Base-by-base conservation (phyloP, 495 filamentous ascomycete species). In the Aspergillus carlsbadensis region DNA sequence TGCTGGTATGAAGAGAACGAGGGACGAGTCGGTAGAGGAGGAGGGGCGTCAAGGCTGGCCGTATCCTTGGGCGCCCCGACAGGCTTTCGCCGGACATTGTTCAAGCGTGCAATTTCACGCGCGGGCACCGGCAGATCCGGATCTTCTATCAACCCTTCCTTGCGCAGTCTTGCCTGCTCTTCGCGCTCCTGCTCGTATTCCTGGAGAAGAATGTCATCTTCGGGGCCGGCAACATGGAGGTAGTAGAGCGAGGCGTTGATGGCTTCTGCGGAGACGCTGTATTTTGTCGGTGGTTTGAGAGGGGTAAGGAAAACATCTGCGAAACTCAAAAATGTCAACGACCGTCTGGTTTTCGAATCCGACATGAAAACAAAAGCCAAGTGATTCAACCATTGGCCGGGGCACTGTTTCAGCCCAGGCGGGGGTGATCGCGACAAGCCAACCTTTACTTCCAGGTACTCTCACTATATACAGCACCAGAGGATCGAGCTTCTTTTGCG, bases 281-380 rank as follows among this genome's bases (percentile, higher is more conserved):
- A 73, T 68, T 93, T 94, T 15, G 86, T 77, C 15, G 88, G 84
- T 15, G 94, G 94, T 70, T 93, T 92, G 18, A 96, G 74, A 1
- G 94, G 88, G 8, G 93, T 92, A n/a, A 98, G 82, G 55, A 98
- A 94, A 41, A 98, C 81, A 80, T 98, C 94, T 96, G 43, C 17
- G 24, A 31, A 42, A 10, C 33, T 20, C 29, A 18, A n/a, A n/a
- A n/a, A 31, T 7, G 29, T 48, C 29, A 48, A 42, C 54, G 36
- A 52, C 18, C 45, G 42, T 37, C 54, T 65, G 46, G 65, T 62
- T 41, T 24, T 21, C 2, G n/a, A 43, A 40, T n/a, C 21, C 21
- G 18, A 31, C 10, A 20, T n/a, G 35, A 13, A 4, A 24, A 40
- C 24, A 21, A 33, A 5, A 35, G 22, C 11, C 26, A 8, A 39